Evolutionary conservation across 164 flowering plant species (phyloP).

Genomic region (Berberis vulgaris): DNA sequence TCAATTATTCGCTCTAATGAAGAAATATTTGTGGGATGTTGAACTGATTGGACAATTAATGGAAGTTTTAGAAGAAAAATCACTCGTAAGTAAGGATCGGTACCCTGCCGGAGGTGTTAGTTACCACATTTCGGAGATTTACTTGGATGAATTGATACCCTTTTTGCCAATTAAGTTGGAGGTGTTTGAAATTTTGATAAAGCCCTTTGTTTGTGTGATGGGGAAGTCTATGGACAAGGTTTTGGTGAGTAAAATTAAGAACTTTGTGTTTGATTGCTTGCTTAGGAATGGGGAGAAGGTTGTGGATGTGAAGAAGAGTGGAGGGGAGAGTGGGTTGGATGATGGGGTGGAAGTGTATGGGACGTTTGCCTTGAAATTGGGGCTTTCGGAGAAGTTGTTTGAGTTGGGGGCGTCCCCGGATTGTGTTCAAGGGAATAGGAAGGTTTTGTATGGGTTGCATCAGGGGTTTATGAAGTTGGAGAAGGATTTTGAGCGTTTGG

Average conservation of each 20-base stretch:
- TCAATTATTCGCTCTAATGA: conserved; percentile 34
- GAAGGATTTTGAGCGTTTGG: conserved; percentile 44
- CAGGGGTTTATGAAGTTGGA: conserved; percentile 61
- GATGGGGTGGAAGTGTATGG: conserved; percentile 36
- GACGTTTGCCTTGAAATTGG: conserved; percentile 29
- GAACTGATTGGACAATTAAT: conserved; percentile 25
- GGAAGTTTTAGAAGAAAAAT: conserved; percentile 35
- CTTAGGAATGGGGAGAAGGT: conserved; percentile 33
- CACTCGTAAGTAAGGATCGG: conserved; percentile 38
- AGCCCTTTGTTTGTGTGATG: conserved; percentile 35
- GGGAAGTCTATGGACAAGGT: conserved; percentile 43
- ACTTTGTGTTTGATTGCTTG: conserved; percentile 43
- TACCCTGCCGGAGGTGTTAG: conserved; percentile 60
- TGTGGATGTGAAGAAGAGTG: conserved; percentile 33
- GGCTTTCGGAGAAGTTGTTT: conserved; percentile 37
- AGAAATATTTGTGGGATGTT: conserved; percentile 48
- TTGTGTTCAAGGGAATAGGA: conserved; percentile 71
- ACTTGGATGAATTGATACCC: conserved; percentile 51
- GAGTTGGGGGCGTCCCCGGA: conserved; percentile 49
- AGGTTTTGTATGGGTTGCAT: conserved; percentile 50
- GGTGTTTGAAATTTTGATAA: conserved; percentile 28
- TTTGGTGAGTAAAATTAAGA: conserved; percentile 44
- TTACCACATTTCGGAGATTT: conserved; percentile 63
- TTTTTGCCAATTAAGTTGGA: conserved; percentile 47
- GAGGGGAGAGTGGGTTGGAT: conserved; percentile 13